Percentiles rank a stretch among this genome's conserved stretches.
Conservation (phyloP, 73 alveolate genomes). For the Paramecium pentaurelia region DNA sequence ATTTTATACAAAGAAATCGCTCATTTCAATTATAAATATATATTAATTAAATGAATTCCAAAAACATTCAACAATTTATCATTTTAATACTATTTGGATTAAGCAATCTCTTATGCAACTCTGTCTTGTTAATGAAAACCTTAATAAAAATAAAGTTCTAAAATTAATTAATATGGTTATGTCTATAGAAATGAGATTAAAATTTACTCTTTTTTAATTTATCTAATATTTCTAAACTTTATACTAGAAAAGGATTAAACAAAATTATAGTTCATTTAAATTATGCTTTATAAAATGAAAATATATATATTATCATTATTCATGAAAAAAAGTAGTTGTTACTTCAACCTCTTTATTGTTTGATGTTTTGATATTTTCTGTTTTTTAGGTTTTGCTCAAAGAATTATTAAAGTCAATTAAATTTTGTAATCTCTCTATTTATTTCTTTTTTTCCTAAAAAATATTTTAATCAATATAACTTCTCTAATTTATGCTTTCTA, state of each 20-base stretch:
- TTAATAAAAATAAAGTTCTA: not conserved
- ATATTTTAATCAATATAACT: not conserved
- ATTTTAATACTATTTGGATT: not conserved
- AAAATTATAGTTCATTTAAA: not conserved
- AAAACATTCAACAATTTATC: not conserved
- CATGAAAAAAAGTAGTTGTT: not conserved
- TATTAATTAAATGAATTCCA: not conserved
- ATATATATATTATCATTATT: not conserved
- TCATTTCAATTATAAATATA: not conserved
- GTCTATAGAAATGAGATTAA: not conserved
- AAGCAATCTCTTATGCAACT: not conserved
- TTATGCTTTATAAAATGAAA: not conserved
- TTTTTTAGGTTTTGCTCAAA: not conserved
- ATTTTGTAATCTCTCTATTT: slow-evolving; percentile 3
- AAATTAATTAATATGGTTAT: not conserved
- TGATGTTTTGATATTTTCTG: not conserved
- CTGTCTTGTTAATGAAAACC: not conserved
- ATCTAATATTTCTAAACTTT: not conserved
- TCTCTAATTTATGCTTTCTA: slow-evolving; percentile 11
- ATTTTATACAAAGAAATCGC: not conserved
- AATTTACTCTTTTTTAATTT: not conserved
- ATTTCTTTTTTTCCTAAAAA: not conserved
- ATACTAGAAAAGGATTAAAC: not conserved
- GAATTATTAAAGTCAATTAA: not conserved
- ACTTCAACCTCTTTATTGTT: not conserved